Evolutionary conservation across 169 alveolate genomes (phyloP).

Genomic region (Plasmodium relictum): DNA sequence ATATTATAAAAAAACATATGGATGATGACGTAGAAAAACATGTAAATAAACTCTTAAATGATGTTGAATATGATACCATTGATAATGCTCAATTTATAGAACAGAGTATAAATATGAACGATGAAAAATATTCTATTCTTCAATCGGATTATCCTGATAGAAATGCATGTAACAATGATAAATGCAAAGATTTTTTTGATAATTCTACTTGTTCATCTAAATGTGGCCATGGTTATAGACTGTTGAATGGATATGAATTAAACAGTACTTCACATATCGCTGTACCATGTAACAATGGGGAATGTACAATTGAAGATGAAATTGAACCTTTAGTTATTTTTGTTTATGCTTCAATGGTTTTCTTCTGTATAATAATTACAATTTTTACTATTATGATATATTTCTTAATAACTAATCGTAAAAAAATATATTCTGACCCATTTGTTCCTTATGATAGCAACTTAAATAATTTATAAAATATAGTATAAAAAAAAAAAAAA

Average conservation of each 20-base stretch:
- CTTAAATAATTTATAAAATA: neutral
- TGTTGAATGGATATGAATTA: conserved; percentile 24
- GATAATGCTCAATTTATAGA: conserved; percentile 2
- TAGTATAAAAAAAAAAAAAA: neutral
- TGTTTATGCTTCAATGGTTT: conserved; percentile 48
- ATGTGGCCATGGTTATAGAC: conserved; percentile 51
- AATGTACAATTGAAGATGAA: conserved; percentile 39
- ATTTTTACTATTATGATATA: conserved; percentile 33
- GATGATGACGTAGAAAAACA: conserved; percentile 32
- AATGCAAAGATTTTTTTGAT: conserved; percentile 28
- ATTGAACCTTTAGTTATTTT: conserved; percentile 48
- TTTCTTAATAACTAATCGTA: neutral
- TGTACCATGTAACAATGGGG: conserved; percentile 66
- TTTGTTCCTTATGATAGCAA: conserved; percentile 42
- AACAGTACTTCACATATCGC: conserved; percentile 16
- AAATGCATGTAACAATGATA: conserved; percentile 47
- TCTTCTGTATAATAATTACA: conserved; percentile 43
- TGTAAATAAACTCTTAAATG: conserved; percentile 27
- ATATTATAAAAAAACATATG: conserved; percentile 34
- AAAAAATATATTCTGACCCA: conserved; percentile 26
- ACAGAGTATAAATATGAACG: conserved; percentile 25
- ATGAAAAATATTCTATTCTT: conserved; percentile 2
- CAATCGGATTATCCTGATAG: conserved; percentile 11
- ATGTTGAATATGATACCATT: neutral
- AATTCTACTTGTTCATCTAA: conserved; percentile 51